phyloP scores from a whole-genome alignment of 2,329 filamentous ascomycete genomes.

The Periconia sp. region DNA sequence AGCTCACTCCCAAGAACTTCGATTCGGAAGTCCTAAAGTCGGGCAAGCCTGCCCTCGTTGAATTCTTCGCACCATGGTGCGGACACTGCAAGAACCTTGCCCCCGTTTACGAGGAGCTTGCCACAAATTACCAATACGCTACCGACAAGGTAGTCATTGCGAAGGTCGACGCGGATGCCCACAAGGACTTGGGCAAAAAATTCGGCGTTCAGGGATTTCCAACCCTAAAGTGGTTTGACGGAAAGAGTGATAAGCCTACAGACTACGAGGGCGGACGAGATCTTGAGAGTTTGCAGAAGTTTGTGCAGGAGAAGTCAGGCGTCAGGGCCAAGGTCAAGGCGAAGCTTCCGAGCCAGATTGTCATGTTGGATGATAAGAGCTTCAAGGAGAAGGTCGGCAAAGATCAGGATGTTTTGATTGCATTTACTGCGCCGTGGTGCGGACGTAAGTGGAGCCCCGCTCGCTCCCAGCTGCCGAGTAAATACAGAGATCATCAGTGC shows the following conservation, averaged over 20 bases:
- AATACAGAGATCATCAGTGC: slow-evolving; percentile 8
- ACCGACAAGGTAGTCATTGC: slow-evolving; percentile 83
- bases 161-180: slow-evolving; percentile 93
- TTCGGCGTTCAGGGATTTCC: slow-evolving; percentile 95
- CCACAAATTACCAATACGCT: slow-evolving; percentile 71
- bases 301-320: slow-evolving; percentile 86
- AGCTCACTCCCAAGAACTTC: slow-evolving; percentile 90
- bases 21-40: slow-evolving; percentile 87
- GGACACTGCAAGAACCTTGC: slow-evolving; percentile 99
- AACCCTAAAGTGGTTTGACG: slow-evolving; percentile 97
- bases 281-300: slow-evolving; percentile 80
- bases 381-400: slow-evolving; percentile 81
- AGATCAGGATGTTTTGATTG: slow-evolving; percentile 89
- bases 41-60: slow-evolving; percentile 92
- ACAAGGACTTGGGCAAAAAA: slow-evolving; percentile 81
- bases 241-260: slow-evolving; percentile 82
- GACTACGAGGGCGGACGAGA: slow-evolving; percentile 90
- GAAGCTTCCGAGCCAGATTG: slow-evolving; percentile 74
- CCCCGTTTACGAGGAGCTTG: slow-evolving; percentile 92
- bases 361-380: slow-evolving; percentile 77
- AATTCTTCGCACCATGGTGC: slow-evolving; percentile 99
- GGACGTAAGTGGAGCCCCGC: slow-evolving; percentile 73
- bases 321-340: slow-evolving; percentile 78
- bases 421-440: slow-evolving; percentile 98
- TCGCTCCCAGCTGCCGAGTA: background rate